Conservation (phyloP, 768 basidiomycete genomes). For the Termitomyces sp. region DNA sequence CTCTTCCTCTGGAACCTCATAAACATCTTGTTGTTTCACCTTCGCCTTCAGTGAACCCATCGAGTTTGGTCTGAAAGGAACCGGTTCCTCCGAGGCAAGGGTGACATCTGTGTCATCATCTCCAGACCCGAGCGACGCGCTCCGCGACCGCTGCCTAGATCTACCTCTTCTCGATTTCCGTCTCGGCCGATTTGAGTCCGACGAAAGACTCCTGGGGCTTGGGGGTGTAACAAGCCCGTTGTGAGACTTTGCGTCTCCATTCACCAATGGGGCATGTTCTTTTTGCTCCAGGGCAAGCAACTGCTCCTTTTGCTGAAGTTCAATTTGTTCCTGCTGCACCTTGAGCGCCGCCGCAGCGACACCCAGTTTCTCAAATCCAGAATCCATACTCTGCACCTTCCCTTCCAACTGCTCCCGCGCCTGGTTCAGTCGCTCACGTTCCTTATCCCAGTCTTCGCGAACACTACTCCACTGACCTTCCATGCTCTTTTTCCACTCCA, state of each 20-base stretch:
- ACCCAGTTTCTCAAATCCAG: slow-evolving; percentile 41
- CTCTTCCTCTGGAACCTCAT: slow-evolving; percentile 17
- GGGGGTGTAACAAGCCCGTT: slow-evolving; percentile 67
- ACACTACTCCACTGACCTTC: slow-evolving; percentile 77
- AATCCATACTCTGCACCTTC: slow-evolving; percentile 47
- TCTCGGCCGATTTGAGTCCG: slow-evolving; percentile 51
- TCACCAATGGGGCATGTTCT: slow-evolving; percentile 13
- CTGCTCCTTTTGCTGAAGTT: slow-evolving; percentile 16
- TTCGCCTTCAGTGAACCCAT: slow-evolving; percentile 2
- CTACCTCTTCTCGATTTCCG: slow-evolving; percentile 27
- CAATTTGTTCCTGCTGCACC: slow-evolving; percentile 14
- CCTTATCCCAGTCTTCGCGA: slow-evolving; percentile 77
- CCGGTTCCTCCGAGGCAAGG: slow-evolving; percentile 29
- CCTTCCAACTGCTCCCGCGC: slow-evolving; percentile 83
- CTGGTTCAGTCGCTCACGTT: slow-evolving; percentile 65
- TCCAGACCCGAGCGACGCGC: slow-evolving; percentile 13
- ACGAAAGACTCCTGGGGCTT: slow-evolving; percentile 65
- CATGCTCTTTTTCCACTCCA: slow-evolving; percentile 71
- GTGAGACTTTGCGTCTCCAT: slow-evolving; percentile 32
- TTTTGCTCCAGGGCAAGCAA: slow-evolving; percentile 6
- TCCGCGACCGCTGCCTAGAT: slow-evolving; percentile 18
- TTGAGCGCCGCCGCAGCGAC: slow-evolving; percentile 15
- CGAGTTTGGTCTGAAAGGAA: slow-evolving; percentile 14
- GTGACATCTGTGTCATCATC: slow-evolving; percentile 20
- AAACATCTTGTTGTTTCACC: slow-evolving; percentile 13